Percentiles rank a stretch among this genome's conserved stretches.
phyloP scores from a whole-genome alignment of 768 basidiomycete species.

The Chalciporus piperatus region DNA sequence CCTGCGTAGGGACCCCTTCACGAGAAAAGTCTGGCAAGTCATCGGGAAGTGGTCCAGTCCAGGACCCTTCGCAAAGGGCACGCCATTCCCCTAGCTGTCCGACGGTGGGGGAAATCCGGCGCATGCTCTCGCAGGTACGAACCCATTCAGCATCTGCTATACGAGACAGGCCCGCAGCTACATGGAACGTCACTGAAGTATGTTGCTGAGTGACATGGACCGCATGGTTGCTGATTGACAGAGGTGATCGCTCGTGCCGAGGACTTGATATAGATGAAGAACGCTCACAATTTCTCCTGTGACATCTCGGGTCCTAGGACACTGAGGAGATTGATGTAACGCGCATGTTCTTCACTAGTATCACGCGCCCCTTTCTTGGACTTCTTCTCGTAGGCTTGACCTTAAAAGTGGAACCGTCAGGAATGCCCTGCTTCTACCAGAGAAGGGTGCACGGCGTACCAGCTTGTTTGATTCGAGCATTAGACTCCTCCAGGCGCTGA shows the following conservation, averaged over 20 bases:
- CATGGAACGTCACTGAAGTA: conserved; percentile 50
- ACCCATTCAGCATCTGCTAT: conserved; percentile 82
- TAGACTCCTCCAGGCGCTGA: conserved; percentile 61
- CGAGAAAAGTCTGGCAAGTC: conserved; percentile 24
- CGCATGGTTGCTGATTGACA: conserved; percentile 56
- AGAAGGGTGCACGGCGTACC: conserved; percentile 34
- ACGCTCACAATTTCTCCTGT: conserved; percentile 72
- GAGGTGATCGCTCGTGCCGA: neutral
- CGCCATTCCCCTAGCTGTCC: conserved; percentile 74
- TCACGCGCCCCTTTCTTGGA: conserved; percentile 69
- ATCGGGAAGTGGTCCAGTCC: conserved; percentile 46
- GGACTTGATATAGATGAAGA: neutral
- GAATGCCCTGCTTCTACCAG: neutral
- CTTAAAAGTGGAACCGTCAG: conserved; percentile 33
- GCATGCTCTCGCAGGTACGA: conserved; percentile 67
- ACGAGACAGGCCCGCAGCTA: conserved; percentile 64
- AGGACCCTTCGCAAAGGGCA: conserved; percentile 72
- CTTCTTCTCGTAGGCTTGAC: conserved; percentile 76
- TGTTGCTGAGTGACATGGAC: conserved; percentile 62
- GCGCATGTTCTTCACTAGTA: conserved; percentile 69
- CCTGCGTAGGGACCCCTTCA: neutral
- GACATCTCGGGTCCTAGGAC: conserved; percentile 74
- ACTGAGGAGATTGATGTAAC: conserved; percentile 73
- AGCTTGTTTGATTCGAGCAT: conserved; percentile 75
- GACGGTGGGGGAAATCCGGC: conserved; percentile 61